Percentiles rank a stretch among this genome's conserved stretches.
Conservation (phyloP, 106 monocot species). For the Dendrobium nobile region DNA sequence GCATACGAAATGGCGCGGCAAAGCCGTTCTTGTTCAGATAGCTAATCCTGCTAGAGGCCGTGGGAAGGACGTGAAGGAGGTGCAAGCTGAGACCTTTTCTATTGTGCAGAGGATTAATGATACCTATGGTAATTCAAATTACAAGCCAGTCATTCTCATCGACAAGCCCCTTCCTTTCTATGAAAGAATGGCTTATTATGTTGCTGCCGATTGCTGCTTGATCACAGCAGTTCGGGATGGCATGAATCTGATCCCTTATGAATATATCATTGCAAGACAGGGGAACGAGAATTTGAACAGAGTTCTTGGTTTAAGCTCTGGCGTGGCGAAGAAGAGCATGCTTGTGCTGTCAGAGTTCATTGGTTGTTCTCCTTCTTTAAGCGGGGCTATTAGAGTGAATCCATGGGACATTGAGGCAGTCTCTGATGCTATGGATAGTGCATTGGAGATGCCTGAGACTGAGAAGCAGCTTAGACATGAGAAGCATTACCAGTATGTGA, state of each 20-base stretch:
- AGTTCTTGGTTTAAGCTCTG: slow-evolving; percentile 6
- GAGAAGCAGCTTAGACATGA: slow-evolving; percentile 49
- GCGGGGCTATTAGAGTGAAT: slow-evolving; percentile 44
- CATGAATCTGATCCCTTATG: slow-evolving; percentile 56
- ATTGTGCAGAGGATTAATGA: slow-evolving; percentile 39
- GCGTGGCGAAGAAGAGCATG: slow-evolving; percentile 38
- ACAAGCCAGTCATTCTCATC: slow-evolving; percentile 34
- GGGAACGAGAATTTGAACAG: slow-evolving; percentile 32
- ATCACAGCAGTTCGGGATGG: slow-evolving; percentile 48
- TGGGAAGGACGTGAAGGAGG: slow-evolving; percentile 45
- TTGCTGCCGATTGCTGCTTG: slow-evolving; percentile 37
- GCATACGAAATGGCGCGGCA: slow-evolving; percentile 43
- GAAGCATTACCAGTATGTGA: slow-evolving; percentile 38
- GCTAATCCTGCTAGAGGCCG: slow-evolving; percentile 38
- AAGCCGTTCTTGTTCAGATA: slow-evolving; percentile 42
- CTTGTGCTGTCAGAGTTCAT: slow-evolving; percentile 46
- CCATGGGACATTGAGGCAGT: slow-evolving; percentile 56
- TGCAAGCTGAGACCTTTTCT: slow-evolving; percentile 28
- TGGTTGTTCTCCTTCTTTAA: slow-evolving; percentile 45
- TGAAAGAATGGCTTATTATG: slow-evolving; percentile 46
- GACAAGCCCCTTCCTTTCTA: slow-evolving; percentile 44
- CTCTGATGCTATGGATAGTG: slow-evolving; percentile 35
- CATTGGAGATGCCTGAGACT: slow-evolving; percentile 29
- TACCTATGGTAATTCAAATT: slow-evolving; percentile 23
- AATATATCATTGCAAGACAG: slow-evolving; percentile 46